Base-by-base conservation (phyloP, 1,139 yeast genomes). In the Petasospora fabianii region DNA sequence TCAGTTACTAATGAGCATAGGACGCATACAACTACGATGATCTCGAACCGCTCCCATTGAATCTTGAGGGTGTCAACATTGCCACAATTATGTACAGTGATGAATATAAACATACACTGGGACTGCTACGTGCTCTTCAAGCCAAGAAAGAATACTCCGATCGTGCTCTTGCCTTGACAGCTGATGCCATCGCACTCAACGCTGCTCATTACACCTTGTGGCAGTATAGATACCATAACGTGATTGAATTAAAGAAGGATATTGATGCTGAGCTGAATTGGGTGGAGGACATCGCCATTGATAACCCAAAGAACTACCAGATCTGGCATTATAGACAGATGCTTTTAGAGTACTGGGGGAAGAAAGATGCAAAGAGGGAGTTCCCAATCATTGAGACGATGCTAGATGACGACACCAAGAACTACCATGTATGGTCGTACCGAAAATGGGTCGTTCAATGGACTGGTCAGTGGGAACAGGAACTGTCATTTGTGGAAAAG, bases 381-480 rank as follows among this genome's bases (percentile, higher is more conserved):
- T 69, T 69, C 42, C 82, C 84, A 3, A 66, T 86, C 14, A 64
- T 84, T 36, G 71, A 71, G 34, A 63, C 75, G 32, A 83, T 90
- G 82, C 63, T 92, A 10, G 76, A 73, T 17, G 82, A 79, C 33
- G 99, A 92, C 56, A 62, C 81, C 12, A 92, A 92, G 58, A 92
- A 92, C 64, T 95, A 92, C 59, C 99, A 92, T 56, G 96, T 90
- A 6, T 92, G 98, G 98, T 77, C 96, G 1, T 87, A 88, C 54
- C 64, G 90, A 39, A 82, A 83, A 53, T 88, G 97, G 96, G 63
- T 83, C 16, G 80, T 84, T 15, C 68, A 69, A 26, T 67, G 65
- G 48, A 80, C 80, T 51, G 58, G 66, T 2, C 65, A 77, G 34
- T 77, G 60, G 53, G 58, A 57, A 6, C 49, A 59, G 28, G 96